Conservation (phyloP, 495 filamentous ascomycete genomes). For the Barbatosphaeria neglecta region DNA sequence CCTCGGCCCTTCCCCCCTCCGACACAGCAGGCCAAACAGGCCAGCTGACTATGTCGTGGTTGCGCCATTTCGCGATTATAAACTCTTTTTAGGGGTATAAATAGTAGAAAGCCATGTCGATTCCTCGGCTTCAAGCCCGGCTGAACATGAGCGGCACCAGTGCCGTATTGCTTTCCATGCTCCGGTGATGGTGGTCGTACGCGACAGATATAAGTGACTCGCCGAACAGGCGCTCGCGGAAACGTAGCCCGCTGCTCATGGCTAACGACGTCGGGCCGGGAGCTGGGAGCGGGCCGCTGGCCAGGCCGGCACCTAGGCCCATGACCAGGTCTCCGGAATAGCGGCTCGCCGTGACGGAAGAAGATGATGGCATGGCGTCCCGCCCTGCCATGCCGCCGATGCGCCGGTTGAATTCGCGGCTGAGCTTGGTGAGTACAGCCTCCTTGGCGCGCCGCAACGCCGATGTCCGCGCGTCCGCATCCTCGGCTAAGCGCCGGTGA, state of each 20-base stretch:
- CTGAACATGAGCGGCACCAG: neutral
- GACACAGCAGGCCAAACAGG: too few relatives aligned
- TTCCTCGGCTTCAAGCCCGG: neutral
- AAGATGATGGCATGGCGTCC: neutral
- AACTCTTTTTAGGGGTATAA: too few relatives aligned
- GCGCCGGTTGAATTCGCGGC: constrained; percentile 22
- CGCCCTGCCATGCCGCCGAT: too few relatives aligned
- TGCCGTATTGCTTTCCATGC: neutral
- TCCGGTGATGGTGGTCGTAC: neutral
- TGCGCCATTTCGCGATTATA: too few relatives aligned
- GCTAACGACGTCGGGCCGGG: too few relatives aligned
- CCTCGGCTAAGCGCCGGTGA: constrained; percentile 22
- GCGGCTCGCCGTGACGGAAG: too few relatives aligned
- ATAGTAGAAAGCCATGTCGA: too few relatives aligned
- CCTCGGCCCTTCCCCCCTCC: too few relatives aligned
- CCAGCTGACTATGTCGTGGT: too few relatives aligned
- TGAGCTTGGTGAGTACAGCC: constrained; percentile 32
- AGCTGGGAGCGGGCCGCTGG: too few relatives aligned
- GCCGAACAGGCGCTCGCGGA: neutral
- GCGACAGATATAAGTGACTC: neutral
- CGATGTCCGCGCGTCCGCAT: constrained; percentile 25
- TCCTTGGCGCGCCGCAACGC: constrained; percentile 33
- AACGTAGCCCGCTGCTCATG: too few relatives aligned
- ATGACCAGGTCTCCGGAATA: neutral
- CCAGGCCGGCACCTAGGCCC: too few relatives aligned